These are phyloP conservation scores for Aspergillus candidus DNA, from an alignment of 2,329 filamentous ascomycete genomes.

Conservation along the genomic window DNA sequence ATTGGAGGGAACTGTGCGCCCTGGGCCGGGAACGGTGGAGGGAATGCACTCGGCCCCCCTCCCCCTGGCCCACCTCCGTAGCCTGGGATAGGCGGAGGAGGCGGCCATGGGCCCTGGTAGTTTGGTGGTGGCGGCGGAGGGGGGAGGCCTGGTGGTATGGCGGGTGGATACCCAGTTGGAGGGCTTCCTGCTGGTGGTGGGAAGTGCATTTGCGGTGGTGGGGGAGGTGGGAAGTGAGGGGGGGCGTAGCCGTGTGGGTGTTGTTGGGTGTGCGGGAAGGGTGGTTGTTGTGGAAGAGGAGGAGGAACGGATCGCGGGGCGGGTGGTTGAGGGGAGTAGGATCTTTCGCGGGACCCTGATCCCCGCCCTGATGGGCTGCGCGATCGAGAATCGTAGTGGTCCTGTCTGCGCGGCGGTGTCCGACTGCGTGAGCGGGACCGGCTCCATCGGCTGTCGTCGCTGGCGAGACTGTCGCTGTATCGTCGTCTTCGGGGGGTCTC, in stretches of 20 bases:
- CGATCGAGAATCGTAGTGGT: slow-evolving; percentile 23
- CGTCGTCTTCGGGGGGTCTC: slow-evolving; percentile 40
- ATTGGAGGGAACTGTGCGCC: slow-evolving; percentile 18
- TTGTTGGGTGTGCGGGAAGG: slow-evolving; percentile 1
- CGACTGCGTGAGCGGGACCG: slow-evolving; percentile 25
- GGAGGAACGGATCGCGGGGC: slow-evolving; percentile 4
- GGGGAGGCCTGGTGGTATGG: slow-evolving; percentile 10
- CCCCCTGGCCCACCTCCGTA: slow-evolving; percentile 4
- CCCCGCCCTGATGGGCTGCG: slow-evolving; percentile 19
- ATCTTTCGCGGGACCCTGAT: slow-evolving; percentile 23
- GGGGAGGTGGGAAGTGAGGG: slow-evolving; percentile 12
- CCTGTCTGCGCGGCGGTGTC: slow-evolving; percentile 20
- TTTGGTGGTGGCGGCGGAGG: slow-evolving; percentile 28
- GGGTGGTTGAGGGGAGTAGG: slow-evolving; percentile 29
- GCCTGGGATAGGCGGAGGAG: slow-evolving; percentile 25
- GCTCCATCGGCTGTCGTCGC: slow-evolving; percentile 24
- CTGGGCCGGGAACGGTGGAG: slow-evolving; percentile 21
- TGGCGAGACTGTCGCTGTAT: slow-evolving; percentile 34
- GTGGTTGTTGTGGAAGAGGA: slow-evolving; percentile 13
- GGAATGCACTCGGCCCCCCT: slow-evolving; percentile 15
- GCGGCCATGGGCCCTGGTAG: slow-evolving; percentile 33
- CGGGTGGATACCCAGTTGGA: slow-evolving; percentile 6
- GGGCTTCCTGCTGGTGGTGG: slow-evolving; percentile 1
- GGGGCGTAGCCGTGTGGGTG: slow-evolving; percentile 3
- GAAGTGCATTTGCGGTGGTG: slow-evolving; percentile 14